Percentiles rank a stretch among this genome's conserved stretches.
Conservation (phyloP, 495 filamentous ascomycete genomes). For the Penicillium turbatum region DNA sequence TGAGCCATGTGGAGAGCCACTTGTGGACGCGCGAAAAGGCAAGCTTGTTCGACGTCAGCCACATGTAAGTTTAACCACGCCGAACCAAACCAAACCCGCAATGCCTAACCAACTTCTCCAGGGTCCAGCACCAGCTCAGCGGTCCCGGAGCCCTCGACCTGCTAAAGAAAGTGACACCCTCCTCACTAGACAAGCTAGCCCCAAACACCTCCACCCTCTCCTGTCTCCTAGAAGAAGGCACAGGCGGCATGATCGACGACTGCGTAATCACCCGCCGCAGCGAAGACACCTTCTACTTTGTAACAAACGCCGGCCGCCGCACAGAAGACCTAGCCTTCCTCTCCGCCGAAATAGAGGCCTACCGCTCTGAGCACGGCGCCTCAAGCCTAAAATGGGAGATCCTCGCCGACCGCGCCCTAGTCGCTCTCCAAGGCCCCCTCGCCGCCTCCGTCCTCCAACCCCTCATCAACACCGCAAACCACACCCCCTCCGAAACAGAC, state of each 20-base stretch:
- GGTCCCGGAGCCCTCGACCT: slow-evolving; percentile 75
- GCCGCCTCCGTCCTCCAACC: slow-evolving; percentile 61
- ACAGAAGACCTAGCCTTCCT: slow-evolving; percentile 82
- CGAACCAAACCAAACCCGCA: background rate
- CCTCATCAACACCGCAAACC: slow-evolving; percentile 42
- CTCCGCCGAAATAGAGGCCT: slow-evolving; percentile 53
- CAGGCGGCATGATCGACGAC: slow-evolving; percentile 92
- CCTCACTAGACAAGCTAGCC: slow-evolving; percentile 52
- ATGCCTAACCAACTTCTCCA: slow-evolving; percentile 24
- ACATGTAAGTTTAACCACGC: slow-evolving; percentile 40
- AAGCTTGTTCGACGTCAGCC: slow-evolving; percentile 80
- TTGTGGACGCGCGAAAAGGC: slow-evolving; percentile 80
- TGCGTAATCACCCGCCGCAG: slow-evolving; percentile 75
- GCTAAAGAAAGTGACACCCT: slow-evolving; percentile 76
- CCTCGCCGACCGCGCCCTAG: slow-evolving; percentile 58
- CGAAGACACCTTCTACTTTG: slow-evolving; percentile 75
- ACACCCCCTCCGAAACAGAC: slow-evolving; percentile 43
- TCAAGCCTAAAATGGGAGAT: slow-evolving; percentile 65
- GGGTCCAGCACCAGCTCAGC: slow-evolving; percentile 66
- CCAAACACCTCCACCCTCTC: slow-evolving; percentile 70
- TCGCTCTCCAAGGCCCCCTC: slow-evolving; percentile 86
- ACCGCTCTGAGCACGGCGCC: slow-evolving; percentile 42
- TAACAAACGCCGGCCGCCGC: slow-evolving; percentile 92
- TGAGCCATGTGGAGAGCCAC: slow-evolving; percentile 75
- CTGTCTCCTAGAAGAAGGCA: slow-evolving; percentile 68